These are phyloP conservation scores for Exobasidium rhododendri DNA, from an alignment of 1,284 basidiomycete genomes.

Conservation along the genomic window DNA sequence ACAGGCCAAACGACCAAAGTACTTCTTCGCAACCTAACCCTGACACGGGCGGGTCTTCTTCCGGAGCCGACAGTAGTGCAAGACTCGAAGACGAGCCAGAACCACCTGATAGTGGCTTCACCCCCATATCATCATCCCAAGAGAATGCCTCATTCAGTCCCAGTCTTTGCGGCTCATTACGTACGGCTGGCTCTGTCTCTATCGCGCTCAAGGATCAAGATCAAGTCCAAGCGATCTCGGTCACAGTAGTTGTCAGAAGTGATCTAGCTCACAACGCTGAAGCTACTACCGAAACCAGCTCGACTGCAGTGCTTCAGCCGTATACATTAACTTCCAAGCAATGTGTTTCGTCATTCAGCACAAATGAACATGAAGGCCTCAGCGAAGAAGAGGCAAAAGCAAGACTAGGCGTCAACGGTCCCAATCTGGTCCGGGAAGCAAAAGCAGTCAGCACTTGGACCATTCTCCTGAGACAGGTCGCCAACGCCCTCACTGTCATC, in stretches of 20 bases:
- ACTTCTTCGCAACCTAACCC: neutral
- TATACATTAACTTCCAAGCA: conserved; percentile 36
- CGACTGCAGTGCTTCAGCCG: conserved; percentile 41
- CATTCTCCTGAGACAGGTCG: conserved; percentile 46
- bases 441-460: conserved; percentile 36
- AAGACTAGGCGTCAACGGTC: conserved; percentile 27
- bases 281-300: neutral
- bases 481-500: conserved; percentile 45
- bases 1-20: neutral
- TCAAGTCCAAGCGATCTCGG: neutral
- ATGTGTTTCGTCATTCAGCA: conserved; percentile 28
- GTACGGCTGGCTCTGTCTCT: neutral
- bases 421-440: conserved; percentile 38
- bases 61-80: neutral
- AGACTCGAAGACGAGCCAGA: conserved; percentile 13
- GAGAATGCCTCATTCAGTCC: neutral
- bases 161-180: too few species aligned
- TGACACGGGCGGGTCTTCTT: neutral
- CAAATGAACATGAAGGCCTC: conserved; percentile 32
- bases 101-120: conserved; percentile 7
- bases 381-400: conserved; percentile 24
- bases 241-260: neutral
- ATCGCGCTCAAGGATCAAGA: neutral
- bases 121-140: neutral
- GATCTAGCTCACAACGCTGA: neutral